Percentiles rank a stretch among this genome's conserved stretches.
These are phyloP conservation scores for Creolimax fragrantissima DNA, from an alignment of 78 protist species.

Conservation along the genomic window DNA sequence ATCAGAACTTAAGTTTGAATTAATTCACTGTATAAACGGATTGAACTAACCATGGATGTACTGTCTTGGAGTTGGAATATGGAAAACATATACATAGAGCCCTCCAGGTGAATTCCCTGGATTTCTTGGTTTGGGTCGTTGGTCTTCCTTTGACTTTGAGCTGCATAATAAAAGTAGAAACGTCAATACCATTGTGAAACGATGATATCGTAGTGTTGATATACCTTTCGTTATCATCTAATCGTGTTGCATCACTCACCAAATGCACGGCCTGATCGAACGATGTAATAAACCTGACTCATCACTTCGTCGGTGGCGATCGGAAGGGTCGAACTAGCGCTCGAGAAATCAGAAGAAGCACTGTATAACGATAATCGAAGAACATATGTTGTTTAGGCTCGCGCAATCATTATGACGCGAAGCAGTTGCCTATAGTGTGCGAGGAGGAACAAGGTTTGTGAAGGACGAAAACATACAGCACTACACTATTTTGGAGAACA, in stretches of 20 bases:
- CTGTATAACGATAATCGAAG: too few relatives aligned
- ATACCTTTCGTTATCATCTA: not conserved
- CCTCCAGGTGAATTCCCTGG: not conserved
- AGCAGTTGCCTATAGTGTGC: too few relatives aligned
- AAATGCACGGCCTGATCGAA: not conserved
- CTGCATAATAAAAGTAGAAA: not conserved
- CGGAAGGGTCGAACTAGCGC: not conserved
- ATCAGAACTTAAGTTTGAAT: too few relatives aligned
- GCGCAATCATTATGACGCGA: too few relatives aligned
- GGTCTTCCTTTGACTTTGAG: not conserved
- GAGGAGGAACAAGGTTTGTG: too few relatives aligned
- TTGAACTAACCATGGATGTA: not conserved
- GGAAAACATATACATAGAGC: not conserved
- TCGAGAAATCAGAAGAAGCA: not conserved
- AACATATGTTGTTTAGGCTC: too few relatives aligned
- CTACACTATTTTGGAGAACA: too few relatives aligned
- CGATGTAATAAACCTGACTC: not conserved
- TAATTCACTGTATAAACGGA: too few relatives aligned
- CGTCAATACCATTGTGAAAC: not conserved
- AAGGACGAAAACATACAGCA: too few relatives aligned
- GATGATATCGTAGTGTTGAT: not conserved
- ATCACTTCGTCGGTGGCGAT: not conserved
- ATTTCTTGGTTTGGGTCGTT: not conserved
- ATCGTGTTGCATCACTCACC: not conserved
- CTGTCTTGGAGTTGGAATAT: not conserved